phyloP scores from a whole-genome alignment of 352 stramenopile species.

The Phytophthora megakarya region DNA sequence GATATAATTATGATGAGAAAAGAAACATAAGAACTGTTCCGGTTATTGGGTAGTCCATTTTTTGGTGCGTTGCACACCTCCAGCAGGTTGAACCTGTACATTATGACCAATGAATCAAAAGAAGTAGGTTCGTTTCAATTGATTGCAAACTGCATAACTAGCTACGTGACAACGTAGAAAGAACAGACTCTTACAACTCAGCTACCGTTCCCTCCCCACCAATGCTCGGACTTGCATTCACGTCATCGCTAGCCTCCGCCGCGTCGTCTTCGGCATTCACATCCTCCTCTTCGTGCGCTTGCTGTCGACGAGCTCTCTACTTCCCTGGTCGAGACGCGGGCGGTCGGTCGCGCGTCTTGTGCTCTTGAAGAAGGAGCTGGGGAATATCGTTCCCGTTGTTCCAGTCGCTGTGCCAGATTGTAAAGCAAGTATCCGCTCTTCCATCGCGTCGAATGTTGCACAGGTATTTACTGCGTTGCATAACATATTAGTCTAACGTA shows the following conservation, averaged over 20 bases:
- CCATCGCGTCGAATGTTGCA: background rate
- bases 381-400: constrained; percentile 1
- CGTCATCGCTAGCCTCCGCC: background rate
- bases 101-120: constrained; percentile 1
- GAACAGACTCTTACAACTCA: background rate
- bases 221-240: background rate
- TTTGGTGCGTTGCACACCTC: constrained; percentile 14
- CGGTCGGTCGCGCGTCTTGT: background rate
- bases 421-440: background rate
- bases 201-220: background rate
- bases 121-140: background rate
- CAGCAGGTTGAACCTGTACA: background rate
- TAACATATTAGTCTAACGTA: background rate
- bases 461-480: background rate
- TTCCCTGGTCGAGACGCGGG: background rate
- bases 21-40: background rate
- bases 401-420: background rate
- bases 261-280: background rate
- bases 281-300: background rate
- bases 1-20: background rate
- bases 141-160: background rate
- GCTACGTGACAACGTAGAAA: background rate
- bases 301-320: background rate
- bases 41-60: background rate
- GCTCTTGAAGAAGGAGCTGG: background rate